These are phyloP conservation scores for Sphenostylis stenocarpa DNA, from an alignment of 306 rosid species.

Conservation along the genomic window DNA sequence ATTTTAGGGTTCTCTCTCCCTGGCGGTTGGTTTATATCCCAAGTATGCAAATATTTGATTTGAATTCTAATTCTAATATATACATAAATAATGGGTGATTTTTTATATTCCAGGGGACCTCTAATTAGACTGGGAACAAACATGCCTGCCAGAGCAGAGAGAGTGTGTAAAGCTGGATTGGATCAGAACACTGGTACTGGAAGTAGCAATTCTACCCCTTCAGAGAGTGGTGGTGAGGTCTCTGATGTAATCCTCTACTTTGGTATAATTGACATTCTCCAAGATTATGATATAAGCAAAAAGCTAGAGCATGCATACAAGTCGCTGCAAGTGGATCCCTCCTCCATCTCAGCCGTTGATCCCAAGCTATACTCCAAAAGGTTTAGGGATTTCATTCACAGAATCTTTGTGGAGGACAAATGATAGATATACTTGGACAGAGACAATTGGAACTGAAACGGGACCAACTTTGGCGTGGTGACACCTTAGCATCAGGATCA, in stretches of 20 bases:
- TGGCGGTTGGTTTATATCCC: background rate
- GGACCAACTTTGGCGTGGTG: slow-evolving; percentile 28
- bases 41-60: slow-evolving; percentile 15
- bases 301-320: slow-evolving; percentile 68
- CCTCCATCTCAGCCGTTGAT: slow-evolving; percentile 62
- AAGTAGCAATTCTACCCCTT: slow-evolving; percentile 45
- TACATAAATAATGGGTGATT: background rate
- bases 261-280: slow-evolving; percentile 69
- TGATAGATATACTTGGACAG: slow-evolving; percentile 26
- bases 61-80: background rate
- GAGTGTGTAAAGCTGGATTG: slow-evolving; percentile 42
- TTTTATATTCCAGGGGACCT: slow-evolving; percentile 49
- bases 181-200: slow-evolving; percentile 52
- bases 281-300: slow-evolving; percentile 60
- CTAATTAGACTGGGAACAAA: slow-evolving; percentile 50
- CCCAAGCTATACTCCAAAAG: slow-evolving; percentile 62
- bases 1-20: background rate
- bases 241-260: slow-evolving; percentile 58
- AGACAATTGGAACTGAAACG: slow-evolving; percentile 23
- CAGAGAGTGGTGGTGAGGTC: slow-evolving; percentile 40
- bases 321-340: slow-evolving; percentile 58
- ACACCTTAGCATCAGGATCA: slow-evolving; percentile 21
- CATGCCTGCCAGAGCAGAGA: slow-evolving; percentile 58
- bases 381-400: slow-evolving; percentile 50
- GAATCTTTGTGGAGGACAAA: slow-evolving; percentile 62